Evolutionary conservation across 1,284 basidiomycete genomes (phyloP), one percentile per base, ranked within the genome.

Genomic region (Rhodotorula sp.): DNA sequence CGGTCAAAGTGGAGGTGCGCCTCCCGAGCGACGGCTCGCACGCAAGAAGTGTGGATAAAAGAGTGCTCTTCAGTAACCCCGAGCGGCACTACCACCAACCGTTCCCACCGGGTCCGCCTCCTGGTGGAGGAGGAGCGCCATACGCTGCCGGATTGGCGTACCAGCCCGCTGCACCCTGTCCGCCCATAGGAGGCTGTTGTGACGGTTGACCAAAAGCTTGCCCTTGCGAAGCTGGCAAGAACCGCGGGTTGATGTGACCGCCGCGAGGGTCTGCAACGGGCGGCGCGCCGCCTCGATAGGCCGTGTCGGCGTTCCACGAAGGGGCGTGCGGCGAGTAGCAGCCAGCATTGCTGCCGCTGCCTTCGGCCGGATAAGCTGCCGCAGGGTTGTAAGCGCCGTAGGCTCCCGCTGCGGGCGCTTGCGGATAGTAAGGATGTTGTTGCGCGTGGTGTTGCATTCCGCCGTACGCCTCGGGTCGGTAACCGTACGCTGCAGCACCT

Each of bases 181-280:
- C 53, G 18, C 53, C 53, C n/a, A 15, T 26, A 54, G 48, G 48
- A 49, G 48, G 68, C 26, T 56, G 51, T 54, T 62, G 62, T 44
- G 60, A 55, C 58, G 59, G 66, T 33, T 56, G 45, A 46, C 58
- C 61, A 7, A 30, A 33, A 46, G 33, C 29, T 17, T 44, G 54
- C n/a, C 29, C 60, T 26, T 68, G 64, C 53, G 48, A 12, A 42
- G 10, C 60, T 0, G 63, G 65, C 24, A 74, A 62, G 60, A 74
- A 74, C 4, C 69, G 57, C 44, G 72, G 72, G 65, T 74, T 74
- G 67, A 74, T 65, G n/a, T 74, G 72, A 10, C 72, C 70, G 17
- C 60, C 66, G 24, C 62, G 64, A 26, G 54, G 53, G 20, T 59
- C 64, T 15, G 42, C 42, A 10, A 64, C 64, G 1, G 68, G 64